Base-by-base conservation (phyloP, 2,329 filamentous ascomycete species). In the Scedosporium apiospermum region DNA sequence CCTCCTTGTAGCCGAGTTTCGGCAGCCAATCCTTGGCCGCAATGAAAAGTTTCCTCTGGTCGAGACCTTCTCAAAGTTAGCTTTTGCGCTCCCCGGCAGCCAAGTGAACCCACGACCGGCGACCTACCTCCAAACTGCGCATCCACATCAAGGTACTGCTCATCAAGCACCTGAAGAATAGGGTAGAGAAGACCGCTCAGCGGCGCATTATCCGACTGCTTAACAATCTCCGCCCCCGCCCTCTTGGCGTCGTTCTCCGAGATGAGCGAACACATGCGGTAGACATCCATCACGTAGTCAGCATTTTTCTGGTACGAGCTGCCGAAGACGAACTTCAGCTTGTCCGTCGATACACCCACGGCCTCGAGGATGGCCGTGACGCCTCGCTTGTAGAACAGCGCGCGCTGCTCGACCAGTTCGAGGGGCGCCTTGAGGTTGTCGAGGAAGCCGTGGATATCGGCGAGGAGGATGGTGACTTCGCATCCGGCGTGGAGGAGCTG, bases 191-290 rank as follows among this genome's bases (percentile, higher is more conserved):
- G 70, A 27, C 75, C 75, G 58, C 75, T 86, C 51, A 93, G 73
- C 1, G 88, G 83, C 6, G 88, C 84, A 70, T 93, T 92, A 63
- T 85, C 83, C 3, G 88, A 86, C 78, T 98, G 92, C 81, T 98
- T 98, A 67, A 99, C 93, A 6, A 98, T 86, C 75, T 98, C 95
- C 1, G 91, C 90, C 46, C 93, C 93, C 0, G 93, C 93, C 76
- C 91, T 95, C 76, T 92, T 91, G 16, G 92, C 91, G 70, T 95
- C 87, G 71, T 93, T 86, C 75, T 92, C 86, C 14, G 87, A 88
- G 4, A 89, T 84, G 38, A 64, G 62, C 27, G 64, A 63, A 57
- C 82, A 83, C 66, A 98, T 73, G 71, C 89, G 86, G 77, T 93
- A 93, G 41, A 96, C 77, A 72, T 98, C 93, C 90, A 96, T 95